phyloP scores from a whole-genome alignment of 768 basidiomycete genomes.

The Terana coerulea region DNA sequence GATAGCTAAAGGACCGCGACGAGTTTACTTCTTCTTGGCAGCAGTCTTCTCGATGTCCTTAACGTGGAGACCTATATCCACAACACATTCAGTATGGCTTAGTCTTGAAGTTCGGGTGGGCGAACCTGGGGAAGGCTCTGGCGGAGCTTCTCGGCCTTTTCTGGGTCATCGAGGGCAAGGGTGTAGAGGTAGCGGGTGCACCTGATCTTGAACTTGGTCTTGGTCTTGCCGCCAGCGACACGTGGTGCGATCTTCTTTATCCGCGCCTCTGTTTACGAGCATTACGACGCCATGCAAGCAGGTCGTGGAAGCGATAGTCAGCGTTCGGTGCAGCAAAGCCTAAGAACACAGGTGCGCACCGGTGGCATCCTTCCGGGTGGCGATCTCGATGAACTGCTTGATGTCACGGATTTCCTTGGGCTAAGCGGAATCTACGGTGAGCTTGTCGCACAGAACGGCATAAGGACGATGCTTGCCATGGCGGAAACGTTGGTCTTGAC shows the following conservation, averaged over 20 bases:
- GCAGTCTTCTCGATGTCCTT: conserved; percentile 65
- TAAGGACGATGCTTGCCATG: conserved; percentile 10
- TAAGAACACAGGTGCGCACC: conserved; percentile 57
- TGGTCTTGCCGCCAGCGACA: conserved; percentile 63
- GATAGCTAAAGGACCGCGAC: not conserved
- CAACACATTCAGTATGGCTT: not conserved
- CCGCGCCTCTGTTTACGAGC: conserved; percentile 70
- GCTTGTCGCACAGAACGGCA: not conserved
- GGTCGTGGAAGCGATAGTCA: conserved; percentile 2
- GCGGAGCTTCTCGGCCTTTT: conserved; percentile 98
- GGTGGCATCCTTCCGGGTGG: conserved; percentile 94
- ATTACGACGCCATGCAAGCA: not conserved
- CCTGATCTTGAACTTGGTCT: conserved; percentile 98
- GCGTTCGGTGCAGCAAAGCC: not conserved
- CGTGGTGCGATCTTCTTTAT: conserved; percentile 91
- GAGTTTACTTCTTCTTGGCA: conserved; percentile 67
- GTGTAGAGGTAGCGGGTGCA: conserved; percentile 98
- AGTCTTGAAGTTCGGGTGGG: conserved; percentile 3
- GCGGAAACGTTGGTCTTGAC: conserved; percentile 18
- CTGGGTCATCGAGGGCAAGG: conserved; percentile 90
- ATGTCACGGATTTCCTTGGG: conserved; percentile 98
- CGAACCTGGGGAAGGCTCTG: conserved; percentile 94
- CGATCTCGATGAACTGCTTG: conserved; percentile 97
- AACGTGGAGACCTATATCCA: conserved; percentile 58
- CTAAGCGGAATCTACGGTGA: conserved; percentile 36